A percentile compares a stretch with the other conserved stretches of the same genome.
Conservation (phyloP, 345 rosid species). For the Citrus maxima region DNA sequence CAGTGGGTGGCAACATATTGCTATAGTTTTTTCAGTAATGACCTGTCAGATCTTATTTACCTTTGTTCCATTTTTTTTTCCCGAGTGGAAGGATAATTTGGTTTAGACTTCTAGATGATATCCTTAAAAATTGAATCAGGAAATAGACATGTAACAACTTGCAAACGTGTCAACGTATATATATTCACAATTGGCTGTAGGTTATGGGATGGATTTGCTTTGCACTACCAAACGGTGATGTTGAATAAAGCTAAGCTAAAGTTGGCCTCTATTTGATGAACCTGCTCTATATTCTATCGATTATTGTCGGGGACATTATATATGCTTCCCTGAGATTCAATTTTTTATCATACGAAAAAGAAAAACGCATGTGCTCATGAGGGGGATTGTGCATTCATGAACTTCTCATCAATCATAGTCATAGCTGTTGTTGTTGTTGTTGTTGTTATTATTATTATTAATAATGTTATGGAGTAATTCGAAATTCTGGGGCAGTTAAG, state of each 20-base stretch:
- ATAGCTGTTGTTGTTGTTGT: neutral
- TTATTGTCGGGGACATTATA: no score
- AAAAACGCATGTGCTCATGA: neutral
- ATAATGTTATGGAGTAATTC: neutral
- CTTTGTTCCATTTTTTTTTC: neutral
- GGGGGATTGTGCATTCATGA: neutral
- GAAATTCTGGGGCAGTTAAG: neutral
- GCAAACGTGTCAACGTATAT: constrained; percentile 12
- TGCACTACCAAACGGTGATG: neutral
- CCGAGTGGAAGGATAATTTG: constrained; percentile 12
- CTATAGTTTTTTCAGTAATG: constrained; percentile 9
- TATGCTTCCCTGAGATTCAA: neutral
- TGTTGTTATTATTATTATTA: no score
- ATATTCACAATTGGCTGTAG: constrained; percentile 2
- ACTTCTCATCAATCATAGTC: neutral
- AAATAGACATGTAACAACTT: constrained; percentile 5
- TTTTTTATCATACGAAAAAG: neutral
- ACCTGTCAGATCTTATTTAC: constrained; percentile 14
- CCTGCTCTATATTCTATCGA: neutral
- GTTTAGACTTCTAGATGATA: neutral
- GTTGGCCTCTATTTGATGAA: neutral
- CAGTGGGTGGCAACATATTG: neutral
- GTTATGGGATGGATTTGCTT: neutral
- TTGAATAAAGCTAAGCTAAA: neutral
- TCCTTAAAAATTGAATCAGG: constrained; percentile 1